Evolutionary conservation across 768 basidiomycete species (phyloP), one percentile per base, ranked within the genome.

Genomic region (Guyanaporus albipodus): DNA sequence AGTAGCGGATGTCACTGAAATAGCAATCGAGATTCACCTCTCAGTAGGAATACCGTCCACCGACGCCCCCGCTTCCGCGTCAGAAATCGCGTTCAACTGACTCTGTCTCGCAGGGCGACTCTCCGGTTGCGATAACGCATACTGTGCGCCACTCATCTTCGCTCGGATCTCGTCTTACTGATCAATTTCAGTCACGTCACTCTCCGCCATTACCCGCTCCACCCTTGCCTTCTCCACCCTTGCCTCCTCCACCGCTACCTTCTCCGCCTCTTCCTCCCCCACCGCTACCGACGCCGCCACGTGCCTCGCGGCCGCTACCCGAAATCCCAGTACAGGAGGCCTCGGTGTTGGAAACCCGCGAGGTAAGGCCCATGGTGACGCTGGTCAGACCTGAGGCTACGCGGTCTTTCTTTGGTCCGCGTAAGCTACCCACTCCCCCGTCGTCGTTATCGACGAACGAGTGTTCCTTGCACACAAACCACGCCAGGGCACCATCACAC

Each of bases 11-110:
- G 2, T 10, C 17, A 28, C 37, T 42, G 28, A 36, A 39, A 42
- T 39, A n/a, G 24, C 17, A 14, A 38, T 38, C 11, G 22, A 24
- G 17, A 41, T 45, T 50, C 42, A 46, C 37, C 33, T 26, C 32
- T 56, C 14, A 39, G 4, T 44, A 79, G 79, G 62, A 69, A 27
- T 81, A 78, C 59, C 73, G 79, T n/a, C 78, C 79, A 35, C 79
- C 79, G 5, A 81, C 79, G 1, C 79, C 79, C 3, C 79, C 79
- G 22, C 62, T 79, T 21, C 72, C 70, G 27, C 63, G 67, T 36
- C 69, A 67, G 54, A 69, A 67, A 57, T 66, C 60, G 24, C 65
- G 61, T 38, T 62, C 59, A n/a, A 38, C 44, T 12, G 64, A 63
- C 31, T 54, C 55, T 26, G 0, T 47, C 37, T 58, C 58, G 63